These are phyloP conservation scores for Aureobasidium sp. DNA, from an alignment of 2,329 filamentous ascomycete genomes.

Conservation along the genomic window DNA sequence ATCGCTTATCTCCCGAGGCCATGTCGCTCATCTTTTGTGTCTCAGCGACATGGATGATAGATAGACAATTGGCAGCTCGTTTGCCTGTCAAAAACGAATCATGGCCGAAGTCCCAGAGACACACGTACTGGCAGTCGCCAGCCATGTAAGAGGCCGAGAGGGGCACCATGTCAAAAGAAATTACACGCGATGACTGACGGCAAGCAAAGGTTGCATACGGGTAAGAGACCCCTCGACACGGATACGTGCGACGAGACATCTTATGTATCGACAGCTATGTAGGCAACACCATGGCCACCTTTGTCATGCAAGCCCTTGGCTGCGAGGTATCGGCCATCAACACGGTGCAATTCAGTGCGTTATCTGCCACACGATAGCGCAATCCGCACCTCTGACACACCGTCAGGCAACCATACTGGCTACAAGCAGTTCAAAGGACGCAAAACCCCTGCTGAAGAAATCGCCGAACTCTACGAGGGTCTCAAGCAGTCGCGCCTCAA, in stretches of 20 bases:
- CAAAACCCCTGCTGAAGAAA: conserved; percentile 72
- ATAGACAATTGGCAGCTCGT: background rate
- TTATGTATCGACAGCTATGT: conserved; percentile 62
- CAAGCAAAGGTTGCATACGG: conserved; percentile 60
- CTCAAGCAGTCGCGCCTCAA: conserved; percentile 77
- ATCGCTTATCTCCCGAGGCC: conserved; percentile 6
- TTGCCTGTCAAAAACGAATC: background rate
- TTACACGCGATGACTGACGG: conserved; percentile 21
- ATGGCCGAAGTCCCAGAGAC: conserved; percentile 48
- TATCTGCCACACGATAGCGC: background rate
- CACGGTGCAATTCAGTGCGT: conserved; percentile 92
- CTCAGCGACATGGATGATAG: background rate
- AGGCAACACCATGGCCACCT: conserved; percentile 94
- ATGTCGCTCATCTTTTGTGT: background rate
- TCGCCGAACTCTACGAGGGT: conserved; percentile 76
- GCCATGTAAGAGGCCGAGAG: conserved; percentile 66
- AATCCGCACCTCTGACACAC: background rate
- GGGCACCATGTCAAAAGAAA: conserved; percentile 25
- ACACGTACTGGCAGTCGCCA: conserved; percentile 78
- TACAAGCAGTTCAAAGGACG: conserved; percentile 86
- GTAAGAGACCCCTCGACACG: conserved; percentile 43
- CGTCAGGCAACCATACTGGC: conserved; percentile 77
- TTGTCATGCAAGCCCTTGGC: conserved; percentile 86
- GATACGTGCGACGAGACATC: conserved; percentile 6
- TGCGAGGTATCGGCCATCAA: conserved; percentile 93